Evolutionary conservation across 306 rosid species (phyloP), one percentile per base, ranked within the genome.

Genomic region (Abrus pulchellus): DNA sequence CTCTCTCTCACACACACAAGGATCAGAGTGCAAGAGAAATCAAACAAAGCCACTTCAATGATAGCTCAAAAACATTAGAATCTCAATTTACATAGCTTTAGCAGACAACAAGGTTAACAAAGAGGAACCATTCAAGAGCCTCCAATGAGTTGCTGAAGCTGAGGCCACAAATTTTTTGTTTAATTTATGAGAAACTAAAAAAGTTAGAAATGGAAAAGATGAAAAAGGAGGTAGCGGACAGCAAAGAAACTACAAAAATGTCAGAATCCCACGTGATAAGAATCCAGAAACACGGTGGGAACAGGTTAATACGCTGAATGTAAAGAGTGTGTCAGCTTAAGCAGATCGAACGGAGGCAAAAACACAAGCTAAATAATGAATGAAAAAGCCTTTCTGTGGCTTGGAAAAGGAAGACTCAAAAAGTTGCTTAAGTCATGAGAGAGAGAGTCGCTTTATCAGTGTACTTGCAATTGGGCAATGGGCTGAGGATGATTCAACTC

Each of bases 261-360:
- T 71, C 77, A 81, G 85, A 77, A 66, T 29, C 70, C 79, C 89
- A 88, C 82, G 88, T 73, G 87, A 87, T 49, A 60, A 20, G 59
- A 86, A 77, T 84, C 49, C 55, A 57, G 41, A 82, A 84, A 70
- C 85, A 78, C 12, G 38, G 56, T 36, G 73, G 74, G 65, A 79
- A 82, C 30, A 65, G 76, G 86, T 20, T 59, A 66, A 74, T 34
- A 84, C 83, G 80, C 59, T 82, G 50, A 87, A 81, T 34, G 86
- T 43, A 45, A 78, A 72, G 80, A 78, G 70, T 84, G 73, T 62
- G 63, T 70, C 62, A 76, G 86, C 52, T 54, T 53, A 75, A 83
- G 72, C 73, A 76, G 76, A 81, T 77, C 65, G 75, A 85, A 75
- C 75, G 77, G 50, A 83, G 85, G 85, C 77, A 78, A 48, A 79